Conservation (phyloP, 2,329 filamentous ascomycete genomes). For the Aspergillus sp. region DNA sequence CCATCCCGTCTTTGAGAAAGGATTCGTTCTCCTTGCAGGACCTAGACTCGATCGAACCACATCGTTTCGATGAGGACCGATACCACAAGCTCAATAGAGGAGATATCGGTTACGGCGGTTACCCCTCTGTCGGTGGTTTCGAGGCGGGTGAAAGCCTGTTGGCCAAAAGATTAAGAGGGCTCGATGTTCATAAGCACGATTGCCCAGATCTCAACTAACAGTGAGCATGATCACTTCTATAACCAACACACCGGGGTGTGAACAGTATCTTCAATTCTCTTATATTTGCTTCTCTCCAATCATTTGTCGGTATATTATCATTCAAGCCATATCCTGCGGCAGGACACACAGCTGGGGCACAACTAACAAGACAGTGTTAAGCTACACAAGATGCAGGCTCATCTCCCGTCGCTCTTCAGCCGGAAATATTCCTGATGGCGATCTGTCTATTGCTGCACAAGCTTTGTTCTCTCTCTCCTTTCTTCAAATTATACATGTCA, state of each 20-base stretch:
- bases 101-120: constrained; percentile 63
- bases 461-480: not conserved
- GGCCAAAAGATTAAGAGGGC: constrained; percentile 64
- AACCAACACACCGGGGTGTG: not conserved
- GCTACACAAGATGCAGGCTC: not conserved
- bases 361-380: not conserved
- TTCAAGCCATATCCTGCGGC: not conserved
- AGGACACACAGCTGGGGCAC: not conserved
- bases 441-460: not conserved
- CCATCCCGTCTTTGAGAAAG: constrained; percentile 17
- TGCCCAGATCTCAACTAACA: constrained; percentile 1
- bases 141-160: constrained; percentile 65
- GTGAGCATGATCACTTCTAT: not conserved
- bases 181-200: constrained; percentile 51
- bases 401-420: not conserved
- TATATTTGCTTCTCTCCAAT: not conserved
- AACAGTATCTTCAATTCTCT: not conserved
- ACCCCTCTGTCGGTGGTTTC: constrained; percentile 44
- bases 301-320: not conserved
- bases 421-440: not conserved
- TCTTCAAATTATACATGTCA: not conserved
- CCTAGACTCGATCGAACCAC: constrained; percentile 27
- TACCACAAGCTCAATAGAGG: constrained; percentile 71
- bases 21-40: constrained; percentile 23
- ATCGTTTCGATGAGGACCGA: constrained; percentile 31